phyloP scores from a whole-genome alignment of 2,329 filamentous ascomycete species.

The Penicillium crustosum region DNA sequence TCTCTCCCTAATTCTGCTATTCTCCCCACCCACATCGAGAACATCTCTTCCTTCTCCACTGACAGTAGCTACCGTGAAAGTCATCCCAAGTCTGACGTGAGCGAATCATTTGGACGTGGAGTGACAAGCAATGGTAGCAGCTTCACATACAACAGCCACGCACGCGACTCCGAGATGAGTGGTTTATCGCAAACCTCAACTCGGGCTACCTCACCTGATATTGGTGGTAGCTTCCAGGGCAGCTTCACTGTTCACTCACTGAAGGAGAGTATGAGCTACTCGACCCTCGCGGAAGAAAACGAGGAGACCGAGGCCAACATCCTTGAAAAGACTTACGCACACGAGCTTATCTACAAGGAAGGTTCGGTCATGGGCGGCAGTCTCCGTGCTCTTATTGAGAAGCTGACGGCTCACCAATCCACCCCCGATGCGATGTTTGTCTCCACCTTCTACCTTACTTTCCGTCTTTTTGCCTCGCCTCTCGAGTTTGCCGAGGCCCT shows the following conservation, averaged over 20 bases:
- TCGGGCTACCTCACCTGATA: slow-evolving; percentile 81
- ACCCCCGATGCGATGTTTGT: slow-evolving; percentile 91
- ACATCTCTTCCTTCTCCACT: slow-evolving; percentile 29
- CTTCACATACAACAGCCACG: slow-evolving; percentile 71
- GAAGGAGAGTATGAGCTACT: slow-evolving; percentile 67
- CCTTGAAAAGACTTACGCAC: slow-evolving; percentile 87
- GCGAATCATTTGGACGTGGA: slow-evolving; percentile 58
- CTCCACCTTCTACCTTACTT: slow-evolving; percentile 93
- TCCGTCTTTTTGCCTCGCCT: slow-evolving; percentile 86
- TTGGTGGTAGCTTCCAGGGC: slow-evolving; percentile 53
- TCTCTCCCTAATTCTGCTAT: slow-evolving; percentile 31
- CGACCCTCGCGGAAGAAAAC: slow-evolving; percentile 68
- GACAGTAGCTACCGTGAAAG: slow-evolving; percentile 39
- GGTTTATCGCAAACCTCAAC: slow-evolving; percentile 80
- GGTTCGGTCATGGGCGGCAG: slow-evolving; percentile 93
- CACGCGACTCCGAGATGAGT: slow-evolving; percentile 76
- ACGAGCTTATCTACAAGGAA: slow-evolving; percentile 93
- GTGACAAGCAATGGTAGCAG: slow-evolving; percentile 75
- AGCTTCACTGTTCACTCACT: slow-evolving; percentile 61
- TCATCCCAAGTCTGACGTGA: slow-evolving; percentile 33
- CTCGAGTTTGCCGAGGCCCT: slow-evolving; percentile 74
- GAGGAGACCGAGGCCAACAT: slow-evolving; percentile 79
- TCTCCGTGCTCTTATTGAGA: slow-evolving; percentile 86
- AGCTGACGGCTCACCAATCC: slow-evolving; percentile 86
- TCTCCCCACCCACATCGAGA: slow-evolving; percentile 29